Conservation (phyloP, 371 early-diverging fungal genomes). For the Batrachochytrium dendrobatidis region DNA sequence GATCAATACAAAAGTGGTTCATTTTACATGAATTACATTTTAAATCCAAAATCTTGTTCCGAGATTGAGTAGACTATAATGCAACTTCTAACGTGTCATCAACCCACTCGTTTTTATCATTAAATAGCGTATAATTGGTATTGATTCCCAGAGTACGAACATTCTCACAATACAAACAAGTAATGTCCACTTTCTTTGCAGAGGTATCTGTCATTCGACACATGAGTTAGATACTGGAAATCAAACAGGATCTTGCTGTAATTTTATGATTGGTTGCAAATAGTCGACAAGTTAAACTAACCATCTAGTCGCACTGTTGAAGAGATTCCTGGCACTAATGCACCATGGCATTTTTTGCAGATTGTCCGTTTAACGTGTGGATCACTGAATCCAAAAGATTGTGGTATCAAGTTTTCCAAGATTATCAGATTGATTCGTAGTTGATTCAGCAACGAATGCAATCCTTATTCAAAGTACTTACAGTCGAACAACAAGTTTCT, state of each 20-base stretch:
- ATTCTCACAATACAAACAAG: neutral
- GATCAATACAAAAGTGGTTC: neutral
- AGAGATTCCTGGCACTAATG: neutral
- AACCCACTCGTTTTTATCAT: neutral
- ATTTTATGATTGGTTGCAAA: neutral
- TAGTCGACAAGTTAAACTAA: neutral
- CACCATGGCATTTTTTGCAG: neutral
- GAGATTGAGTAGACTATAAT: neutral
- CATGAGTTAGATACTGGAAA: neutral
- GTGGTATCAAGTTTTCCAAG: neutral
- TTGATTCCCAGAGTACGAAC: neutral
- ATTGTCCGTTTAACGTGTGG: conserved; percentile 2
- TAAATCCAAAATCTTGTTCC: neutral
- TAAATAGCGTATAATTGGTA: neutral
- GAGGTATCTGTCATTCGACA: neutral
- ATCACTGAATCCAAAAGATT: neutral
- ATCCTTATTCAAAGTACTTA: neutral
- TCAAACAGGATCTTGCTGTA: neutral
- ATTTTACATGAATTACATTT: neutral
- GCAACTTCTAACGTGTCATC: neutral
- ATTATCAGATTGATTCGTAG: neutral
- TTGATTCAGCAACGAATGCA: too few species aligned
- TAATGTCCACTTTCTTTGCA: neutral
- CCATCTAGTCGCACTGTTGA: neutral
- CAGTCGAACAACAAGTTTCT: neutral